Percentiles rank a stretch among this genome's conserved stretches.
Conservation (phyloP, 306 rosid species). For the Leucaena leucocephala region DNA sequence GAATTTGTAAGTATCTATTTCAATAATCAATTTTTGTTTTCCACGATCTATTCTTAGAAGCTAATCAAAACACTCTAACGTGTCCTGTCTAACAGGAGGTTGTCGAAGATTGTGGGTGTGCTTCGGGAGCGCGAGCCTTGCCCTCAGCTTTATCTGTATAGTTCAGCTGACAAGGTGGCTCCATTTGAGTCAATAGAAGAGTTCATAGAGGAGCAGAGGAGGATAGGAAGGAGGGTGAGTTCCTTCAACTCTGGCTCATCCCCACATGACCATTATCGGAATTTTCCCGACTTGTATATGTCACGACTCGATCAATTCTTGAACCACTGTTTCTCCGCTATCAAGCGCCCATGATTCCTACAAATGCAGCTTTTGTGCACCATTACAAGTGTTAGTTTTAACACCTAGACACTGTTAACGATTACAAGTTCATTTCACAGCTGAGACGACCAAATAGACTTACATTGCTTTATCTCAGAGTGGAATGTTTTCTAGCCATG, state of each 20-base stretch:
- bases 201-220: conserved; percentile 72
- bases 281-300: conserved; percentile 61
- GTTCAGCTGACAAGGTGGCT: conserved; percentile 79
- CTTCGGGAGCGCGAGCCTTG: conserved; percentile 62
- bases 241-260: conserved; percentile 70
- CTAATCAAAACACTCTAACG: too few species aligned
- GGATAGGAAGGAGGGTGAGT: conserved; percentile 58
- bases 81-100: conserved; percentile 60
- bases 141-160: conserved; percentile 92
- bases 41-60: too few species aligned
- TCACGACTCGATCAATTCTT: conserved; percentile 53
- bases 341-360: conserved; percentile 27
- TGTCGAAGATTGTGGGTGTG: conserved; percentile 53
- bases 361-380: conserved; percentile 9
- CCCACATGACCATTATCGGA: conserved; percentile 88
- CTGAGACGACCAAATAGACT: not conserved
- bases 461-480: not conserved
- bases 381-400: not conserved
- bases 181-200: conserved; percentile 67
- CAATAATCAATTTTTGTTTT: too few species aligned
- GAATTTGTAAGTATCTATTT: too few species aligned
- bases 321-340: conserved; percentile 49
- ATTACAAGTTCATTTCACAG: not conserved
- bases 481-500: not conserved
- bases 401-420: not conserved